Evolutionary conservation across 1,139 yeast species (phyloP).

Genomic region (Sugiyamaella neomexicana): DNA sequence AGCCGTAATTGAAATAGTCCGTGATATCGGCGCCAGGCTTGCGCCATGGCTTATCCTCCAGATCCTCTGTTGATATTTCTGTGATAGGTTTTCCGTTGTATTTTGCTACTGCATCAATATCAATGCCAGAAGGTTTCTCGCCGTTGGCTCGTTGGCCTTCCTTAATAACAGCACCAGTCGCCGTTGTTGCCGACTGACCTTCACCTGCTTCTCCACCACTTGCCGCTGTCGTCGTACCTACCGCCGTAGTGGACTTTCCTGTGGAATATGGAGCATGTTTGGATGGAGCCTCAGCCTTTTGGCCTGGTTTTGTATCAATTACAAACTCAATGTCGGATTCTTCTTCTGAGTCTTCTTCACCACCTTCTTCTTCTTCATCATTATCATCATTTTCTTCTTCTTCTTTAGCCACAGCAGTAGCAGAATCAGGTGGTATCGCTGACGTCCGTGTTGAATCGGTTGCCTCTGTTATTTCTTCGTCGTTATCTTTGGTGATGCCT

Average conservation of each 20-base stretch:
- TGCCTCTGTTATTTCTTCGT: background rate
- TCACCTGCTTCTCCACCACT: slow-evolving; percentile 17
- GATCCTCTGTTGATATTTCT: slow-evolving; percentile 73
- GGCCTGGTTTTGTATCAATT: slow-evolving; percentile 50
- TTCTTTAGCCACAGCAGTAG: slow-evolving; percentile 26
- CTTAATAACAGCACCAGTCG: slow-evolving; percentile 19
- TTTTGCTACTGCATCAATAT: slow-evolving; percentile 75
- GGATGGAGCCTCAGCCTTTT: slow-evolving; percentile 39
- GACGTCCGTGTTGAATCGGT: background rate
- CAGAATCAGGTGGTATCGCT: background rate
- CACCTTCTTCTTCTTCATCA: slow-evolving; percentile 36
- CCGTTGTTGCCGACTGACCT: slow-evolving; percentile 17
- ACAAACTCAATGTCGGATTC: slow-evolving; percentile 60
- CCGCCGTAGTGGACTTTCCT: slow-evolving; percentile 32
- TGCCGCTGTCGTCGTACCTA: slow-evolving; percentile 19
- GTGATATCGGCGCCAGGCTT: slow-evolving; percentile 93
- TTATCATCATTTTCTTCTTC: too few relatives aligned
- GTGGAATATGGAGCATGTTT: slow-evolving; percentile 33
- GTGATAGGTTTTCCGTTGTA: slow-evolving; percentile 83
- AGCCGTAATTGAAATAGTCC: slow-evolving; percentile 94
- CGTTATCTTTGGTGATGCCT: background rate
- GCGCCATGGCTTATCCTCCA: slow-evolving; percentile 97
- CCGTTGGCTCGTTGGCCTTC: slow-evolving; percentile 35
- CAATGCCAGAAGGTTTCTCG: slow-evolving; percentile 51
- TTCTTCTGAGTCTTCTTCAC: slow-evolving; percentile 38